phyloP scores from a whole-genome alignment of 192 early-diverging fungal species.

The Coemansia sp. region DNA sequence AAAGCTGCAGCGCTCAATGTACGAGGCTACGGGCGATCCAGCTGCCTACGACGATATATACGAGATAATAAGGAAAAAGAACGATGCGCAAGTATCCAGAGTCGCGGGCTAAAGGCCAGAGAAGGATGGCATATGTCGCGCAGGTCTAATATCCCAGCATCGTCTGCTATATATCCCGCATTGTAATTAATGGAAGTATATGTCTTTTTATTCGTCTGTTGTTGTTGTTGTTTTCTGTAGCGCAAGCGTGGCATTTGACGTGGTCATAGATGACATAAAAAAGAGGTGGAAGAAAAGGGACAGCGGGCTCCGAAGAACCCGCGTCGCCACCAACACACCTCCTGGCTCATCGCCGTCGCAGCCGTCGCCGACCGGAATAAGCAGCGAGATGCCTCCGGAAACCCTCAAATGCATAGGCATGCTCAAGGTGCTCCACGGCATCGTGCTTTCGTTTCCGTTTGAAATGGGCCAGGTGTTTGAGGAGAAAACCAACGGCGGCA shows the following conservation, averaged over 20 bases:
- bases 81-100: neutral
- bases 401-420: constrained; percentile 11
- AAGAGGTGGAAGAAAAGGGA: neutral
- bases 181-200: too few relatives aligned
- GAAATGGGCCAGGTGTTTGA: constrained; percentile 11
- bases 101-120: neutral
- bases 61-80: neutral
- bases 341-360: neutral
- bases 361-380: neutral
- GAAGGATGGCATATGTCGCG: too few relatives aligned
- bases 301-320: neutral
- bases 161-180: too few relatives aligned
- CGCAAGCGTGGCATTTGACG: neutral
- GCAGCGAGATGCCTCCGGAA: constrained; percentile 5
- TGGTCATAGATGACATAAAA: neutral
- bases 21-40: neutral
- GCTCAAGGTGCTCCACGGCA: constrained; percentile 18
- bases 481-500: constrained; percentile 3
- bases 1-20: neutral
- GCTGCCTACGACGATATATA: neutral
- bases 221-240: neutral
- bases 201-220: too few relatives aligned
- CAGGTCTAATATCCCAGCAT: too few relatives aligned
- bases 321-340: neutral
- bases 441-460: constrained; percentile 25